Conservation (phyloP, 1,284 basidiomycete species). For the Anthracocystis setariae region DNA sequence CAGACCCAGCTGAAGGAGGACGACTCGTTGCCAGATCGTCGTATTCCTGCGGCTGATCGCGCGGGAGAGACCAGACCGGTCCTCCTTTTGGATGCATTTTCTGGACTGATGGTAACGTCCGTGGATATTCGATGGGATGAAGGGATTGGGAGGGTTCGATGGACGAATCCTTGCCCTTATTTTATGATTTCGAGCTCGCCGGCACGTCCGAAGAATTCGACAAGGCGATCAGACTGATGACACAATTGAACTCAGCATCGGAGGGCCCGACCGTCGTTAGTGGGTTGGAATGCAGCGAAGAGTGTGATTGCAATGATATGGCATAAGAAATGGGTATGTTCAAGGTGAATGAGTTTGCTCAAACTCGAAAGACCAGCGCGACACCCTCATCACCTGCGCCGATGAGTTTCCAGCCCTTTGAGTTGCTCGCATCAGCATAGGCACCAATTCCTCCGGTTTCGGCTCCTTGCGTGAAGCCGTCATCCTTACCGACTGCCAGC, state of each 20-base stretch:
- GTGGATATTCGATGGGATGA: background rate
- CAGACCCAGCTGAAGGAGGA: constrained; percentile 15
- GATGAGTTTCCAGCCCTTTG: constrained; percentile 63
- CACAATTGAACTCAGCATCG: constrained; percentile 5
- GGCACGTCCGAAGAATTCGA: constrained; percentile 18
- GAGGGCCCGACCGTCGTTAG: background rate
- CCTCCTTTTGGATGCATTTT: constrained; percentile 10
- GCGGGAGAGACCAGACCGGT: background rate
- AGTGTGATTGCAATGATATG: constrained; percentile 4
- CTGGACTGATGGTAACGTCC: background rate
- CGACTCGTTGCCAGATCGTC: constrained; percentile 1
- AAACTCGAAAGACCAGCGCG: constrained; percentile 64
- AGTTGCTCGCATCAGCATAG: constrained; percentile 43
- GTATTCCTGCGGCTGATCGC: background rate
- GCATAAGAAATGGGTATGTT: constrained; percentile 25
- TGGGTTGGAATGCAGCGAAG: constrained; percentile 2
- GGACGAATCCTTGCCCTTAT: background rate
- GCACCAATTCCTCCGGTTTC: constrained; percentile 65
- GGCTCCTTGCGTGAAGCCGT: constrained; percentile 67
- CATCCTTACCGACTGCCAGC: constrained; percentile 73
- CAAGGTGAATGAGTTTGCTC: background rate
- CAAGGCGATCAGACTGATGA: background rate
- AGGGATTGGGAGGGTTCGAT: background rate
- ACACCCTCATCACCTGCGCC: constrained; percentile 67
- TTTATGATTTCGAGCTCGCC: constrained; percentile 16